Evolutionary conservation across 768 basidiomycete species (phyloP).

Genomic region (Clavaria fumosa): DNA sequence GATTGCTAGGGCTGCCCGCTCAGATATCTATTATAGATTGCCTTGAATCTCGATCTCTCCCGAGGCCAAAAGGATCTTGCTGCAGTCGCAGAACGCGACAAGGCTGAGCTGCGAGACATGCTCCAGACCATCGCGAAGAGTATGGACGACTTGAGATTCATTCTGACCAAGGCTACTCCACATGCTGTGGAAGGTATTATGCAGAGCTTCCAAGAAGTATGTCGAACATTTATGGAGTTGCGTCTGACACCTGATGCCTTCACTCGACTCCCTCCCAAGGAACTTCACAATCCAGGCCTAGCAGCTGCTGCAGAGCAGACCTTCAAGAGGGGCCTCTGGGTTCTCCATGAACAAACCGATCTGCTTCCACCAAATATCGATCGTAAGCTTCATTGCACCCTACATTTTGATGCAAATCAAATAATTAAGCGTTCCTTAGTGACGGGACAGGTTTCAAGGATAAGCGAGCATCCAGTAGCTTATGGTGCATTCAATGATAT

Average conservation of each 20-base stretch:
- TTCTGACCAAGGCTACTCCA: too few relatives aligned
- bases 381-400: conserved; percentile 15
- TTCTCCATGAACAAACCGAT: conserved; percentile 23
- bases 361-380: conserved; percentile 29
- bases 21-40: conserved; percentile 12
- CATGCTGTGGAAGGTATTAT: conserved; percentile 25
- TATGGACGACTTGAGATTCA: conserved; percentile 23
- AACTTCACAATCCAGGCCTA: conserved; percentile 22
- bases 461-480: conserved; percentile 17
- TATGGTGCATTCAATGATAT: conserved; percentile 27
- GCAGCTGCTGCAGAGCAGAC: conserved; percentile 17
- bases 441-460: conserved; percentile 25
- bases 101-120: conserved; percentile 21
- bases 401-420: neutral
- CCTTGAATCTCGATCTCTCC: conserved; percentile 17
- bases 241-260: conserved; percentile 3
- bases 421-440: conserved; percentile 16
- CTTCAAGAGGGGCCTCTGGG: conserved; percentile 25
- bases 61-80: conserved; percentile 16
- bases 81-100: conserved; percentile 20
- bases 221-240: conserved; percentile 3
- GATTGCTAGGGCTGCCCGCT: conserved; percentile 1
- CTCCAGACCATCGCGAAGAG: conserved; percentile 21
- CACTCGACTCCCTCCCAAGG: conserved; percentile 11
- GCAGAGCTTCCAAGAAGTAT: conserved; percentile 26